phyloP scores from a whole-genome alignment of 768 basidiomycete species.

The Macrolepiota dolichaula region DNA sequence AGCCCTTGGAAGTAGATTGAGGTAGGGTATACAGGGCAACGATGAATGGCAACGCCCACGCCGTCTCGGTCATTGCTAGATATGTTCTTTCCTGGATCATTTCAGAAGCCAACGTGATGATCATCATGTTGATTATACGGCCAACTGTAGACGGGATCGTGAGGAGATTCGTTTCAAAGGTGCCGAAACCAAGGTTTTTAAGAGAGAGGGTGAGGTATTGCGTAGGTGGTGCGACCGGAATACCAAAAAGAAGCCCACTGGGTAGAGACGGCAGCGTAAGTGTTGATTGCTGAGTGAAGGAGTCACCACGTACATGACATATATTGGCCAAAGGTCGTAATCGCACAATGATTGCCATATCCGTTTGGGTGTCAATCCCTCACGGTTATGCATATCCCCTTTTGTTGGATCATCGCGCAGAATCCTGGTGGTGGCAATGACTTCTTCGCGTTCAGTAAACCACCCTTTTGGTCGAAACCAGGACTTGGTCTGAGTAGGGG shows the following conservation, averaged over 20 bases:
- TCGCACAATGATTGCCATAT: conserved; percentile 55
- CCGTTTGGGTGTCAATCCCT: conserved; percentile 46
- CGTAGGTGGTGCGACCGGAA: conserved; percentile 43
- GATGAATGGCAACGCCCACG: conserved; percentile 63
- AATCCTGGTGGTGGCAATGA: conserved; percentile 58
- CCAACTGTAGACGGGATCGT: conserved; percentile 53
- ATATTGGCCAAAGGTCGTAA: conserved; percentile 66
- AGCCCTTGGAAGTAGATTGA: conserved; percentile 38
- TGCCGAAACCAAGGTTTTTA: conserved; percentile 54
- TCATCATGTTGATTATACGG: conserved; percentile 50
- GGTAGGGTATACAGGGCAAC: conserved; percentile 51
- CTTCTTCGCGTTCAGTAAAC: conserved; percentile 61
- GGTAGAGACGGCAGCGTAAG: not conserved
- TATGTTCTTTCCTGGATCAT: conserved; percentile 49
- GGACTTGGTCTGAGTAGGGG: conserved; percentile 54
- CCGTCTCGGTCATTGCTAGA: conserved; percentile 48
- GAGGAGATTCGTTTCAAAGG: conserved; percentile 60
- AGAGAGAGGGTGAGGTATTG: conserved; percentile 61
- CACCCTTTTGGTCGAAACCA: conserved; percentile 61
- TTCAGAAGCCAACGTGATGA: conserved; percentile 49
- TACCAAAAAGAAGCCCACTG: conserved; percentile 52
- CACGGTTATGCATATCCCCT: conserved; percentile 70
- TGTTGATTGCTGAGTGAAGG: not conserved
- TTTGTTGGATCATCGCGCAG: conserved; percentile 63
- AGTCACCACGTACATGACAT: conserved; percentile 40